These are phyloP conservation scores for Apiosordaria backusii DNA, from an alignment of 495 filamentous ascomycete genomes.

Conservation along the genomic window DNA sequence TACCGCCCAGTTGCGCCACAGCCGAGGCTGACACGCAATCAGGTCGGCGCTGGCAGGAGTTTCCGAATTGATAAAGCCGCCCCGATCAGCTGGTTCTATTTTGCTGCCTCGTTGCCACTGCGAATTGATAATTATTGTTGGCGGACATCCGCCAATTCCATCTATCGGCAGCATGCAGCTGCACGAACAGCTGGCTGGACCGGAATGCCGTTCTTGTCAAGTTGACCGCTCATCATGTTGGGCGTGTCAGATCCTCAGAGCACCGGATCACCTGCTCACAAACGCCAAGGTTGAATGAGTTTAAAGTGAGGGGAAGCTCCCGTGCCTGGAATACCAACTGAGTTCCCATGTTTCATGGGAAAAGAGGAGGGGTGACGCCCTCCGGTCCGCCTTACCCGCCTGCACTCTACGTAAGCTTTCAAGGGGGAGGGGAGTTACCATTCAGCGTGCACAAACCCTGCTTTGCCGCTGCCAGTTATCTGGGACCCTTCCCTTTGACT, in stretches of 20 bases:
- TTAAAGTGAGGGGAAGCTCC: neutral
- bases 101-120: neutral
- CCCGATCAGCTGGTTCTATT: no score
- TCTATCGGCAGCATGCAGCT: no score
- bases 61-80: neutral
- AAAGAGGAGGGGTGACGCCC: neutral
- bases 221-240: neutral
- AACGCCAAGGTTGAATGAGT: neutral
- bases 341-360: neutral
- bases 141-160: neutral
- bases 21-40: neutral
- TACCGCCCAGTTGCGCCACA: neutral
- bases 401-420: slow-evolving; percentile 6
- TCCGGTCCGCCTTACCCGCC: slow-evolving; percentile 2
- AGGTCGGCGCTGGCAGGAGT: neutral
- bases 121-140: neutral
- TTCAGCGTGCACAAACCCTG: slow-evolving; percentile 7
- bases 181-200: neutral
- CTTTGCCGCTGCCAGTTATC: slow-evolving; percentile 1
- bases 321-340: neutral
- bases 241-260: neutral
- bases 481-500: neutral
- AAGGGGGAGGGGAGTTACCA: neutral
- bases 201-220: neutral
- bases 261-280: neutral